Evolutionary conservation across 495 filamentous ascomycete genomes (phyloP).

Genomic region (Penicillium macrosclerotiorum): DNA sequence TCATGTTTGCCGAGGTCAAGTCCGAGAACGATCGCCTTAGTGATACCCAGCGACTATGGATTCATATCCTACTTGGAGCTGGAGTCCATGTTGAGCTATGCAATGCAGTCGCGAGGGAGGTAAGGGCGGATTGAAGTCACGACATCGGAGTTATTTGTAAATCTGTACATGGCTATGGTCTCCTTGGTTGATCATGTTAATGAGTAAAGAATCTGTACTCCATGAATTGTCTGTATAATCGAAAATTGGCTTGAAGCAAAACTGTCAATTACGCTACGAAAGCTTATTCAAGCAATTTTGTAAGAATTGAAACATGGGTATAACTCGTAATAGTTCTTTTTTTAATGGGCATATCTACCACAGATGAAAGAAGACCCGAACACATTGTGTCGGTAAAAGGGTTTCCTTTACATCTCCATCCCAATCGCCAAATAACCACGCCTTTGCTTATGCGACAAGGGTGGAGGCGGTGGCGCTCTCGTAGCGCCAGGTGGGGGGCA

Average conservation of each 20-base stretch:
- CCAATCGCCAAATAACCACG: slow-evolving; percentile 26
- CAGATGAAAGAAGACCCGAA: slow-evolving; percentile 14
- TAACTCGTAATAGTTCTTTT: slow-evolving; percentile 33
- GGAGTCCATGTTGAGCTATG: slow-evolving; percentile 86
- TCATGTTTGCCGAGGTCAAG: slow-evolving; percentile 90
- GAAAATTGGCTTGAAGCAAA: no score
- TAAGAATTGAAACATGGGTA: slow-evolving; percentile 19
- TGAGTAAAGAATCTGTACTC: no score
- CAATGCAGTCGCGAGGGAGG: slow-evolving; percentile 78
- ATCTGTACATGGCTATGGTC: slow-evolving; percentile 4
- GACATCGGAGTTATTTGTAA: slow-evolving; percentile 4
- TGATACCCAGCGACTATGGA: slow-evolving; percentile 96
- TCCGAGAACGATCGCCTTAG: slow-evolving; percentile 93
- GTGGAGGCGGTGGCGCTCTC: slow-evolving; percentile 63
- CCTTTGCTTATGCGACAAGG: slow-evolving; percentile 49
- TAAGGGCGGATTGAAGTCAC: slow-evolving; percentile 27
- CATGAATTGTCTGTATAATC: no score
- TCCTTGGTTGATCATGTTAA: slow-evolving; percentile 4
- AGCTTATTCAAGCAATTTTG: not conserved
- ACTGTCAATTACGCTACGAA: not conserved
- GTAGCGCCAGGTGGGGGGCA: slow-evolving; percentile 98
- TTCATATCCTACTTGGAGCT: slow-evolving; percentile 82
- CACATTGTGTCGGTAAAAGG: slow-evolving; percentile 2
- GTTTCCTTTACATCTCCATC: slow-evolving; percentile 13
- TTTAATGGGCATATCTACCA: slow-evolving; percentile 30